Evolutionary conservation across 805 yeast species (phyloP).

Genomic region (Candida cerambycidarum): DNA sequence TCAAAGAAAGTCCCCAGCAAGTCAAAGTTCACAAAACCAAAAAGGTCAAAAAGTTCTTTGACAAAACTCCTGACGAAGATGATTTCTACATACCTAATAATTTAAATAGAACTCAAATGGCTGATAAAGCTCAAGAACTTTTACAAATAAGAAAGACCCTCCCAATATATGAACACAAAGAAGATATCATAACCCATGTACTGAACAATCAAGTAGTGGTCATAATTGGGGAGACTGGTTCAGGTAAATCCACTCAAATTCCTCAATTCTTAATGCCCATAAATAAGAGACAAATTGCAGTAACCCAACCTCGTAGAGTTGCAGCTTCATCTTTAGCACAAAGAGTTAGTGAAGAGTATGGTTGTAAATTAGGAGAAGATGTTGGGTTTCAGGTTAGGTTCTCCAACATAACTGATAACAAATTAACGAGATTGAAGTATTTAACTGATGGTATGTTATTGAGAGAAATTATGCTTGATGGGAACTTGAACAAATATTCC

Average conservation of each 20-base stretch:
- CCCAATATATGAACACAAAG: slow-evolving; percentile 76
- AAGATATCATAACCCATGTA: slow-evolving; percentile 58
- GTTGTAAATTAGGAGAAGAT: slow-evolving; percentile 69
- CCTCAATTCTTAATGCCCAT: slow-evolving; percentile 81
- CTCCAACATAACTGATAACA: slow-evolving; percentile 59
- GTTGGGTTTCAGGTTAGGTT: slow-evolving; percentile 95
- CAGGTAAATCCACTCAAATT: slow-evolving; percentile 96
- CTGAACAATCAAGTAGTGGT: slow-evolving; percentile 64
- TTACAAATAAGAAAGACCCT: slow-evolving; percentile 50
- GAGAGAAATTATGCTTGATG: slow-evolving; percentile 83
- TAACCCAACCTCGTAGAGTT: slow-evolving; percentile 96
- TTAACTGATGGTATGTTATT: slow-evolving; percentile 97
- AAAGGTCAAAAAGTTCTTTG: slow-evolving; percentile 14
- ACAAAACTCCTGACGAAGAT: slow-evolving; percentile 30
- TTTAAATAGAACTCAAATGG: slow-evolving; percentile 23
- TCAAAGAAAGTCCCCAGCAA: background rate
- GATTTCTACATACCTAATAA: slow-evolving; percentile 12
- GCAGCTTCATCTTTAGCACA: slow-evolving; percentile 94
- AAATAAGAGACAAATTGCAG: slow-evolving; percentile 64
- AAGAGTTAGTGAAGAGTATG: slow-evolving; percentile 88
- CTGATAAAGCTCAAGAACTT: slow-evolving; percentile 37
- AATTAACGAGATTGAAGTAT: slow-evolving; percentile 70
- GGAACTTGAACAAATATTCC: slow-evolving; percentile 59
- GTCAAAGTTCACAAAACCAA: background rate
- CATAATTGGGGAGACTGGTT: slow-evolving; percentile 95